A percentile compares a stretch with the other conserved stretches of the same genome.
These are phyloP conservation scores for Cucumis melo DNA, from an alignment of 306 rosid genomes.

Conservation along the genomic window DNA sequence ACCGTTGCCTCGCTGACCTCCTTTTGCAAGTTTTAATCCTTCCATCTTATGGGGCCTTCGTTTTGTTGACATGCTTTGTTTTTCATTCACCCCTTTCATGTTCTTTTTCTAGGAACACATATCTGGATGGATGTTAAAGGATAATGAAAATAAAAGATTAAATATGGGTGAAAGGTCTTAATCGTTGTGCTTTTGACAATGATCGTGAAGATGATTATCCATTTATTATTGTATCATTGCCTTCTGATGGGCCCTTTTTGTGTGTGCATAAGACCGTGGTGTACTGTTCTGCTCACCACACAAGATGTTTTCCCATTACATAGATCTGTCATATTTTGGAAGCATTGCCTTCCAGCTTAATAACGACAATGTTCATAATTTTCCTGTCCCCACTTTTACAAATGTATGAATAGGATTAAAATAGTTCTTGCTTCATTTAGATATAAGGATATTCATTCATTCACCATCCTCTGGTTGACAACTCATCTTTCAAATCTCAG, in stretches of 20 bases:
- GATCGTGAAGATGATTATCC: neutral
- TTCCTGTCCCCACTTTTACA: neutral
- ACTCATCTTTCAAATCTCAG: slow-evolving; percentile 3
- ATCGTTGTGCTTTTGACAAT: neutral
- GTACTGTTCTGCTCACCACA: neutral
- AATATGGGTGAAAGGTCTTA: neutral
- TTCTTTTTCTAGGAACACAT: neutral
- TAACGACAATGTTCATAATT: neutral
- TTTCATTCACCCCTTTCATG: neutral
- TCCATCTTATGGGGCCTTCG: neutral
- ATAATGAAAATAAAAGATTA: neutral
- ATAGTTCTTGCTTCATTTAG: neutral
- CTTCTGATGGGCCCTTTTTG: neutral
- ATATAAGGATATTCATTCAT: neutral
- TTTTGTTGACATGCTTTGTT: neutral
- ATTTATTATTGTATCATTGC: neutral
- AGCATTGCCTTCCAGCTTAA: slow-evolving; percentile 2
- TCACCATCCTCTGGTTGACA: neutral
- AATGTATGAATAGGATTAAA: neutral
- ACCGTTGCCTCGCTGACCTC: neutral
- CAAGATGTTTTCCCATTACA: slow-evolving; percentile 2
- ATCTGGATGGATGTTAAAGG: neutral
- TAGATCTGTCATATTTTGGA: slow-evolving; percentile 3
- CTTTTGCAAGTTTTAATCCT: neutral
- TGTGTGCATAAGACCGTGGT: neutral